Conservation (phyloP, 345 rosid species). For the Citrus unshiu region DNA sequence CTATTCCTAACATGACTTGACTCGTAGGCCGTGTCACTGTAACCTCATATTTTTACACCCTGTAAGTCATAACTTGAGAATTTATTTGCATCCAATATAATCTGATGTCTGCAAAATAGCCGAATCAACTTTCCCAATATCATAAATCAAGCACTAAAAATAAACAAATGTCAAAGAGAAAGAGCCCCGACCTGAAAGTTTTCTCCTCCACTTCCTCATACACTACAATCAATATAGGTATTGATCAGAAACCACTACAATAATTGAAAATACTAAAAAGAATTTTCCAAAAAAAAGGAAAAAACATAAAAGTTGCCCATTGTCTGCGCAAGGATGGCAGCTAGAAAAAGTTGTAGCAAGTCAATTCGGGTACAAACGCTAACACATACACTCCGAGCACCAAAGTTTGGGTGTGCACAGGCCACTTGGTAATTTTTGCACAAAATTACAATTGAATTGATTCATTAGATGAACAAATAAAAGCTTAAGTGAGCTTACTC, state of each 20-base stretch:
- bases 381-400: background rate
- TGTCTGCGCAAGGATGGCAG: background rate
- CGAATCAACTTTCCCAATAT: background rate
- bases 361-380: background rate
- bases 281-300: background rate
- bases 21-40: constrained; percentile 14
- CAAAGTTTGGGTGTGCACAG: background rate
- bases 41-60: background rate
- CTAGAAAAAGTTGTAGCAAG: background rate
- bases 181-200: constrained; percentile 21
- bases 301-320: background rate
- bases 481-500: background rate
- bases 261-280: background rate
- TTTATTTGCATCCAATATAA: constrained; percentile 10
- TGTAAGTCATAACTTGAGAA: background rate
- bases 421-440: background rate
- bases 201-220: constrained; percentile 31
- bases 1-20: too few relatives aligned
- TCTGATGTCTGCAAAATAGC: background rate
- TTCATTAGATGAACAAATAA: background rate
- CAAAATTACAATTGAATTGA: background rate
- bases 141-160: background rate
- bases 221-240: constrained; percentile 26
- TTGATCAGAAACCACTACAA: background rate
- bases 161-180: background rate